phyloP scores from a whole-genome alignment of 2,329 filamentous ascomycete genomes.

The Pseudogymnoascus sp. region DNA sequence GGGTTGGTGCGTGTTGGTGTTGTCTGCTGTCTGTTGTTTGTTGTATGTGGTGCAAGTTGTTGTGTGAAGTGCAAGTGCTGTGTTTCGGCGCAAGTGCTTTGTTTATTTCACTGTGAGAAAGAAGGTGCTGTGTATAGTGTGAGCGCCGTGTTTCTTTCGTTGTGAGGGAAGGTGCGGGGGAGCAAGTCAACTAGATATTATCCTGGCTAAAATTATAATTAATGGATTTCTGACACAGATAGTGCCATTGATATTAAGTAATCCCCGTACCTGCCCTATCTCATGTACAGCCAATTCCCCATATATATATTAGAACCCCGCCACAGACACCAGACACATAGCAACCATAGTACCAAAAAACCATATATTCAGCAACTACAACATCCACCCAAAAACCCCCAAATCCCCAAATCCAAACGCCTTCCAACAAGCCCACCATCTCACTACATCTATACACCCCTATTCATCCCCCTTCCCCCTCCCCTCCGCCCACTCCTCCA shows the following conservation, averaged over 20 bases:
- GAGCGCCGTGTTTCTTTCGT: no score
- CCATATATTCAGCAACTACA: background rate
- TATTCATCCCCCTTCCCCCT: background rate
- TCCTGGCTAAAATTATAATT: background rate
- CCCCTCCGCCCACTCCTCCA: conserved; percentile 24
- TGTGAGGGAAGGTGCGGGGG: no score
- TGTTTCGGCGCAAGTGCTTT: no score
- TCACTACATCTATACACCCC: background rate
- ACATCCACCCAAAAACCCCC: background rate
- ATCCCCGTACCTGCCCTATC: background rate
- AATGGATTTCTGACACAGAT: background rate
- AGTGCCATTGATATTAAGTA: background rate
- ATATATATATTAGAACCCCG: background rate
- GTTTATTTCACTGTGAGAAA: no score
- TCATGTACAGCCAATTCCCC: background rate
- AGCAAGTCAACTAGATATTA: no score
- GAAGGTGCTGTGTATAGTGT: no score
- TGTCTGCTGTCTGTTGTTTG: no score
- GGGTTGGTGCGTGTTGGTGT: no score
- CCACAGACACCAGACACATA: background rate
- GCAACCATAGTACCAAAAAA: no score
- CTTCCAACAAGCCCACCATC: background rate
- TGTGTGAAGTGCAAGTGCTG: no score
- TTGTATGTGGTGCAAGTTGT: no score
- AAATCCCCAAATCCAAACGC: background rate